Percentiles rank a stretch among this genome's conserved stretches.
phyloP scores from a whole-genome alignment of 2,329 filamentous ascomycete species.

The Hymenotorrendiella dingleyae region DNA sequence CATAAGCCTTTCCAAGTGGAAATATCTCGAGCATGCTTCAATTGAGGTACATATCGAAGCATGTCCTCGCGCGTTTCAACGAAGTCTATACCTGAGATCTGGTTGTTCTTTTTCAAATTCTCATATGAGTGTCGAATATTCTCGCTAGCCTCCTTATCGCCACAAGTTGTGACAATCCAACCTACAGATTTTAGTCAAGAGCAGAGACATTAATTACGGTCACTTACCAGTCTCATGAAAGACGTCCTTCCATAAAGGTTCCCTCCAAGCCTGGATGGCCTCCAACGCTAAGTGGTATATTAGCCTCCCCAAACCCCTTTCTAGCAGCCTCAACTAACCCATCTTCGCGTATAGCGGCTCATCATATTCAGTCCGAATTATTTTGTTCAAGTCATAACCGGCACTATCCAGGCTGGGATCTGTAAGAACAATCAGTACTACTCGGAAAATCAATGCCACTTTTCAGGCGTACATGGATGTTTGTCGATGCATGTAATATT shows the following conservation, averaged over 20 bases:
- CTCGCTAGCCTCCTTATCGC: background rate
- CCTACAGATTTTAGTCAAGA: too few species aligned
- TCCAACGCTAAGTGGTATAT: slow-evolving; percentile 1
- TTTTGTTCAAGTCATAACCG: slow-evolving; percentile 38
- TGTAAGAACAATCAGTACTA: background rate
- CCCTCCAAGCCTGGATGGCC: slow-evolving; percentile 8
- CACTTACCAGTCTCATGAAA: slow-evolving; percentile 11
- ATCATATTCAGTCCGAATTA: slow-evolving; percentile 39
- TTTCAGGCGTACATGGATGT: slow-evolving; percentile 34
- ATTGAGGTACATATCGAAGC: background rate
- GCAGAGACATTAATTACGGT: too few species aligned
- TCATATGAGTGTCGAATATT: background rate
- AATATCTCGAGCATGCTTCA: background rate
- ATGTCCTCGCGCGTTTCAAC: background rate
- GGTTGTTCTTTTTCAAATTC: background rate
- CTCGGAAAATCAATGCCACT: background rate
- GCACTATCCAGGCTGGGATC: slow-evolving; percentile 9
- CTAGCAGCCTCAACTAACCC: background rate
- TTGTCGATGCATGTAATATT: slow-evolving; percentile 44
- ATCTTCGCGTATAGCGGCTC: slow-evolving; percentile 12
- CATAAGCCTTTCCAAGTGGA: background rate
- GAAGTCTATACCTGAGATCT: background rate
- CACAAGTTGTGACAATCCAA: background rate
- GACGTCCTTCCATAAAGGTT: slow-evolving; percentile 7
- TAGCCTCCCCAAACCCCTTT: background rate